Base-by-base conservation (phyloP, 176 grass and related monocot species). In the Carex littledalei region DNA sequence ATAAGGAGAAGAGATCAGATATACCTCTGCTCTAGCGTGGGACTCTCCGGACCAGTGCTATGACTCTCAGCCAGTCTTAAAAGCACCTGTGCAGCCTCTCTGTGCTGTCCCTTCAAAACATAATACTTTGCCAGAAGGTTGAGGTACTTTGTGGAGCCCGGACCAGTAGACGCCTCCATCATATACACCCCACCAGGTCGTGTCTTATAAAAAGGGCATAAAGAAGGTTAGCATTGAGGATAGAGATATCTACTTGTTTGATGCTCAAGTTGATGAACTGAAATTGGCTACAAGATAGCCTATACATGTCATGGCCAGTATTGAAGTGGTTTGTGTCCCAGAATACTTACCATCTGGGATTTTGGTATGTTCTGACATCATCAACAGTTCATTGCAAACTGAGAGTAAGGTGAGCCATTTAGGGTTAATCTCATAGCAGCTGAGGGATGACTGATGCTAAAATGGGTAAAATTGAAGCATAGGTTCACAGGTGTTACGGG, bases 21-120 rank as follows among this genome's bases (percentile, higher is more conserved):
- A 90, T 14, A 98, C 95, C 95, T 93, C 81, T 93, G 93, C 55
- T 93, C 84, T 79, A 98, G 91, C 67, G 89, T 89, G 53, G 89
- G 95, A 81, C 91, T 85, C 70, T 92, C 91, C 18, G 79, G 79
- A 87, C 65, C 86, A 79, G 89, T 89, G 84, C 95, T 91, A 66
- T 88, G 95, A 83, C 91, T 92, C 90, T 98, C 95, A 45, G 93
- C 95, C 85, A 95, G 84, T 84, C 90, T 94, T 81, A 90, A 90
- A 84, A 95, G 16, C 52, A 95, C 86, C 63, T 90, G 94, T 53
- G 95, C 92, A 86, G 95, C 95, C 81, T 92, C 87, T 80, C 90
- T 86, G 91, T 95, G 91, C 61, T 98, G 91, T 76, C 93, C 88
- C 84, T 98, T 98, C 47, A 88, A 84, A 63, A 95, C 93, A 92